A percentile compares a stretch with the other conserved stretches of the same genome.
These are phyloP conservation scores for Nothophoma quercina DNA, from an alignment of 2,329 filamentous ascomycete species.

Conservation along the genomic window DNA sequence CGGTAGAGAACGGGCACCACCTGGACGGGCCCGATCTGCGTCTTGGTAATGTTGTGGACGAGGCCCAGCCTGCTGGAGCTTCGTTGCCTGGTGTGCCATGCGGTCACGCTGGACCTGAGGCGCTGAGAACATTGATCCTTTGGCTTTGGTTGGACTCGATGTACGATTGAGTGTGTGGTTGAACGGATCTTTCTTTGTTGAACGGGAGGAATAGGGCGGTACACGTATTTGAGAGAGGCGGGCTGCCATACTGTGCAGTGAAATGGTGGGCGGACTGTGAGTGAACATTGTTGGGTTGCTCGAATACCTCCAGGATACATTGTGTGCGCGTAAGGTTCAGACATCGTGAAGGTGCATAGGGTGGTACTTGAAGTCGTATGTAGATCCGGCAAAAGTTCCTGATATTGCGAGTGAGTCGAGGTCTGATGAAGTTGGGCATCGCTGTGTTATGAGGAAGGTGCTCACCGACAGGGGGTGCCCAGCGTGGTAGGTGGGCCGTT, in stretches of 20 bases:
- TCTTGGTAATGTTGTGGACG: conserved; percentile 11
- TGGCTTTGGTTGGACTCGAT: background rate
- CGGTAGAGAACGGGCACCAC: conserved; percentile 9
- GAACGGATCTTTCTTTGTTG: conserved; percentile 1
- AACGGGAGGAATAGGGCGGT: background rate
- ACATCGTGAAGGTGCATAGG: conserved; percentile 12
- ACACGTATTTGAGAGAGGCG: conserved; percentile 6
- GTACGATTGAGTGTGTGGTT: background rate
- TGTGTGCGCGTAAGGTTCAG: background rate
- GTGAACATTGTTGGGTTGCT: conserved; percentile 15
- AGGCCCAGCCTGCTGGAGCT: conserved; percentile 15
- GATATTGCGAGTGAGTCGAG: conserved; percentile 4
- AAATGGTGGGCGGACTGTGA: conserved; percentile 4
- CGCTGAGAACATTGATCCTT: conserved; percentile 1
- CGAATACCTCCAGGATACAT: too few relatives aligned
- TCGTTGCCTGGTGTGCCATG: conserved; percentile 6
- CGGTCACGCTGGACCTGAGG: background rate
- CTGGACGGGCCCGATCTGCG: conserved; percentile 8
- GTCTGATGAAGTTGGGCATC: conserved; percentile 13
- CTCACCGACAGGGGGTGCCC: conserved; percentile 15
- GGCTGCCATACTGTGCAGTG: conserved; percentile 5
- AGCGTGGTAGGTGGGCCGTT: conserved; percentile 10
- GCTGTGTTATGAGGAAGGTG: conserved; percentile 10
- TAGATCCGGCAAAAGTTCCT: background rate
- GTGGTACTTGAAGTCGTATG: background rate